Evolutionary conservation across 2,329 filamentous ascomycete species (phyloP).

Genomic region (Fusarium oligoseptatum): DNA sequence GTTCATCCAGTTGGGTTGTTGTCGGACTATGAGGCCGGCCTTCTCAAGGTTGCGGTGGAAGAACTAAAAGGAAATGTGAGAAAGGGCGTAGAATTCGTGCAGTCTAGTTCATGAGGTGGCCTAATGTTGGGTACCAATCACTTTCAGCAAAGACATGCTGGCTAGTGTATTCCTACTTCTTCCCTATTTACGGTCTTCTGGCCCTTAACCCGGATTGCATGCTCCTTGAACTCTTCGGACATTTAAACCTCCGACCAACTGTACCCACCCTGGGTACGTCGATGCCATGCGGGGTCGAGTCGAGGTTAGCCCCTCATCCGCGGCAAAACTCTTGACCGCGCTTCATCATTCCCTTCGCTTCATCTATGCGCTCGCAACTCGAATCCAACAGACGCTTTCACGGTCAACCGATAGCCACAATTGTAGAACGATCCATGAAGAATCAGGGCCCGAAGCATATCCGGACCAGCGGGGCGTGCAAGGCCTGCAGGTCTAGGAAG

Average conservation of each 20-base stretch:
- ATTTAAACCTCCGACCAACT: background rate
- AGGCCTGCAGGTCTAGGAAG: constrained; percentile 4
- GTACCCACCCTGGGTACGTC: background rate
- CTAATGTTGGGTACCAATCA: background rate
- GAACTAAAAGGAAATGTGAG: background rate
- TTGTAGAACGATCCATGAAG: background rate
- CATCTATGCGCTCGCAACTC: background rate
- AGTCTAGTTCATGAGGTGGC: background rate
- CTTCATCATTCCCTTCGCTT: background rate
- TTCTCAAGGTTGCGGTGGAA: background rate
- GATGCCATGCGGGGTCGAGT: background rate
- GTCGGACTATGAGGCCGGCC: background rate
- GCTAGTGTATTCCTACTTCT: background rate
- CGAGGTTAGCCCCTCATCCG: background rate
- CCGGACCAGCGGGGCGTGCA: constrained; percentile 1
- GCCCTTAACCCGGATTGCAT: background rate
- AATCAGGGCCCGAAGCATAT: background rate
- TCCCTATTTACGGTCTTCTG: too few species aligned
- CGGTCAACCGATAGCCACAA: background rate
- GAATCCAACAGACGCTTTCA: background rate
- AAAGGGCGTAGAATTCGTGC: background rate
- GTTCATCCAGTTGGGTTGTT: background rate
- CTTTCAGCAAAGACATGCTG: background rate
- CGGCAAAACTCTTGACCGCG: background rate
- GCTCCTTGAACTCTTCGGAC: background rate